Evolutionary conservation across 208 protist species (phyloP).

Genomic region (Acanthamoeba quina): DNA sequence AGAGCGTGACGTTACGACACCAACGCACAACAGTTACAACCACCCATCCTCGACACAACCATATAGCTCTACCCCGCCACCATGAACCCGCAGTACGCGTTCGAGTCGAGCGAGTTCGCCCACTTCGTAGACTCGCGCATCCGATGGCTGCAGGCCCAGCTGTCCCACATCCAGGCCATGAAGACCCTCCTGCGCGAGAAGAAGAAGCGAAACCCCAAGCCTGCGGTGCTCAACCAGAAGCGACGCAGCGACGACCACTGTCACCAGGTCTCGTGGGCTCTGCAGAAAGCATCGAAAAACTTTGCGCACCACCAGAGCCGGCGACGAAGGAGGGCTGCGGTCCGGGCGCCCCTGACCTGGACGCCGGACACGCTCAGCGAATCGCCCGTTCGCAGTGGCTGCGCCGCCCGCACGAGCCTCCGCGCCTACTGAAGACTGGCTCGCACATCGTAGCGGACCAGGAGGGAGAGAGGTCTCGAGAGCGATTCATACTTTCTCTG

Average conservation of each 20-base stretch:
- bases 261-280: constrained; percentile 40
- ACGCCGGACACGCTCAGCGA: neutral
- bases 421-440: neutral
- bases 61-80: neutral
- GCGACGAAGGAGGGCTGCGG: neutral
- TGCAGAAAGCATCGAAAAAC: neutral
- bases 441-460: neutral
- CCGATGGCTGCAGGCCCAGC: constrained; percentile 28
- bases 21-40: too few relatives aligned
- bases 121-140: constrained; percentile 32
- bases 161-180: constrained; percentile 24
- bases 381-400: neutral
- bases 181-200: constrained; percentile 32
- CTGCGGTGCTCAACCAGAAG: neutral
- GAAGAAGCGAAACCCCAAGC: neutral
- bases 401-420: neutral
- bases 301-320: neutral
- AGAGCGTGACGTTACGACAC: too few relatives aligned
- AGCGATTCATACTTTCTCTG: neutral
- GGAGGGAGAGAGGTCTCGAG: neutral
- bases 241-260: constrained; percentile 40
- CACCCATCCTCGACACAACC: too few relatives aligned
- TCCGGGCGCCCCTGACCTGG: neutral
- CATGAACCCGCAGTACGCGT: neutral
- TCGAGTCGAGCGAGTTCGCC: constrained; percentile 1